phyloP scores from a whole-genome alignment of 2,329 filamentous ascomycete species.

The Aspergillus sp. region DNA sequence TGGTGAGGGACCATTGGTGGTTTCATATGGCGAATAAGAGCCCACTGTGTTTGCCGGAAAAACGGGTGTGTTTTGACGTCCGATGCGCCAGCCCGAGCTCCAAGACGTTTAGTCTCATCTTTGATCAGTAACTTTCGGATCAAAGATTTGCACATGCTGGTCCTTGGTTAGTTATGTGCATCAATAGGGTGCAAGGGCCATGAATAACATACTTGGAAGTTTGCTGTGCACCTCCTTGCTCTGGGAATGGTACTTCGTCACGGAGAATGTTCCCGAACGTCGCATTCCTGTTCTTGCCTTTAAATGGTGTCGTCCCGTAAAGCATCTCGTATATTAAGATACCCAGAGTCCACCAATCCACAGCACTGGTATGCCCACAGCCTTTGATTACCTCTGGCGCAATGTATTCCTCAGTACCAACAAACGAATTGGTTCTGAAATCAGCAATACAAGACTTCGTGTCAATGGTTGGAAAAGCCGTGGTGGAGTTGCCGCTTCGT shows the following conservation, averaged over 20 bases:
- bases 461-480: slow-evolving; percentile 91
- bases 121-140: slow-evolving; percentile 98
- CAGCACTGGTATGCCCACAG: slow-evolving; percentile 94
- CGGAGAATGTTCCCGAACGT: slow-evolving; percentile 97
- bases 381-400: slow-evolving; percentile 98
- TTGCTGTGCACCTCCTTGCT: slow-evolving; percentile 77
- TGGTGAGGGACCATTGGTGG: slow-evolving; percentile 94
- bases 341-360: slow-evolving; percentile 98
- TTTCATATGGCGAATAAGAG: slow-evolving; percentile 94
- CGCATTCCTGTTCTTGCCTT: slow-evolving; percentile 97
- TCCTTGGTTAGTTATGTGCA: slow-evolving; percentile 4
- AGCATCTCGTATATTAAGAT: slow-evolving; percentile 99
- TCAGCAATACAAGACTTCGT: slow-evolving; percentile 98
- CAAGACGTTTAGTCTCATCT: slow-evolving; percentile 89
- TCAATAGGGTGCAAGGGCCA: not conserved
- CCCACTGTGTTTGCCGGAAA: slow-evolving; percentile 96
- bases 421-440: slow-evolving; percentile 97
- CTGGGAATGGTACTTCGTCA: slow-evolving; percentile 94
- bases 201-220: slow-evolving; percentile 77
- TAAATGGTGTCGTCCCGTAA: slow-evolving; percentile 97
- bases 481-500: slow-evolving; percentile 81
- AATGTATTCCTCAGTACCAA: slow-evolving; percentile 98
- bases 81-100: slow-evolving; percentile 89
- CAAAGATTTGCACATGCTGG: slow-evolving; percentile 88
- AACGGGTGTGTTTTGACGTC: slow-evolving; percentile 97